Conservation (phyloP, 257 asterid species). For the Plectranthus barbatus region DNA sequence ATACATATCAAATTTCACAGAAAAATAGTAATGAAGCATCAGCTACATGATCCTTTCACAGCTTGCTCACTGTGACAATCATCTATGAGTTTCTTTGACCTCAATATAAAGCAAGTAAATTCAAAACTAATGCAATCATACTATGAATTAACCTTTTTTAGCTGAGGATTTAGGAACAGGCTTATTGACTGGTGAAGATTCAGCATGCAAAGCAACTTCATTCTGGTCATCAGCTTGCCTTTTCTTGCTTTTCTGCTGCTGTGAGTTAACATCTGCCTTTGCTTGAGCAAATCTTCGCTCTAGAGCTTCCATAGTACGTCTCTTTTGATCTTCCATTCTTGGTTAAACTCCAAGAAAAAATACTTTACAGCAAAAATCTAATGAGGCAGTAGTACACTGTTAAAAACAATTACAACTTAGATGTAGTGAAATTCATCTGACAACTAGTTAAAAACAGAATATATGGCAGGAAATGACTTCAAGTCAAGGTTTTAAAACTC, state of each 20-base stretch:
- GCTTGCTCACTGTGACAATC: neutral
- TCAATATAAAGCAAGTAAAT: too few species aligned
- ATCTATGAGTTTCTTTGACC: neutral
- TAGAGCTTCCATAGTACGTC: conserved; percentile 63
- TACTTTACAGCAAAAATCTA: neutral
- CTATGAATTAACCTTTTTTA: conserved; percentile 41
- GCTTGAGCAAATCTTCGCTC: conserved; percentile 73
- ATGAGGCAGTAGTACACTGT: neutral
- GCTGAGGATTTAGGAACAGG: conserved; percentile 19
- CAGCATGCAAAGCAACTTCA: neutral
- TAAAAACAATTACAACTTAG: too few species aligned
- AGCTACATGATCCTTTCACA: neutral
- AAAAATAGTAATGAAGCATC: neutral
- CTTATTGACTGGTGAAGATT: conserved; percentile 16
- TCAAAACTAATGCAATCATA: neutral
- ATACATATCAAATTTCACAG: neutral
- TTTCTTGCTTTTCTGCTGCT: conserved; percentile 43
- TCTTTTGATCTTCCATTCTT: conserved; percentile 53
- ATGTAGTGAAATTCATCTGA: neutral
- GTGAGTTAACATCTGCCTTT: conserved; percentile 44
- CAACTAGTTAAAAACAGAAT: neutral
- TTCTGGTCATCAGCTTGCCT: conserved; percentile 23
- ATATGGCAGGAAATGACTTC: neutral
- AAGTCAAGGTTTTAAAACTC: too few species aligned
- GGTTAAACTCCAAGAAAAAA: conserved; percentile 2